A percentile compares a stretch with the other conserved stretches of the same genome.
Conservation (phyloP, 352 stramenopile species). For the Blastocystis sp. region DNA sequence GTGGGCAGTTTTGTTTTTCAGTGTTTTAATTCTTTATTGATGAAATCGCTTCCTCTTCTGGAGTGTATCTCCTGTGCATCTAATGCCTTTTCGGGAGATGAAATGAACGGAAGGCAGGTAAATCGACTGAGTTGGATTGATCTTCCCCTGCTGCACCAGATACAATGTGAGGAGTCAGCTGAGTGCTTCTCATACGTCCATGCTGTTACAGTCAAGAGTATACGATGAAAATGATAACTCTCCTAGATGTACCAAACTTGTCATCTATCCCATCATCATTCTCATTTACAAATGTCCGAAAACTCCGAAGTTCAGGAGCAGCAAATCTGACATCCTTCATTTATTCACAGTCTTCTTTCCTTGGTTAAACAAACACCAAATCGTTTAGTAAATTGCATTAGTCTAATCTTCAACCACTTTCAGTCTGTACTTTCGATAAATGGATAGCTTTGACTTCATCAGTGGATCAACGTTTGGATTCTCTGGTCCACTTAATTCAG, state of each 20-base stretch:
- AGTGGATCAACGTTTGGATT: not conserved
- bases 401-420: not conserved
- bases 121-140: not conserved
- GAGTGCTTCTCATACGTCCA: not conserved
- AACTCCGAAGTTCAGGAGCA: not conserved
- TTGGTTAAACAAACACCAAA: not conserved
- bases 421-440: slow-evolving; percentile 17
- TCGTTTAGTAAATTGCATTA: slow-evolving; percentile 21
- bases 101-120: not conserved
- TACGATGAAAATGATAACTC: not conserved
- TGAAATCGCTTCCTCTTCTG: not conserved
- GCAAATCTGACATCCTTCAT: not conserved
- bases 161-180: not conserved
- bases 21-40: not conserved
- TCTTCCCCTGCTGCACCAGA: not conserved
- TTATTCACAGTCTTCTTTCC: not conserved
- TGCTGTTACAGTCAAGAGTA: not conserved
- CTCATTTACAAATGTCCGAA: not conserved
- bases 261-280: not conserved
- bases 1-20: not conserved
- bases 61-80: not conserved
- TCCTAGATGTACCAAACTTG: not conserved
- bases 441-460: not conserved
- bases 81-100: not conserved
- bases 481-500: not conserved